These are phyloP conservation scores for Colletotrichum godetiae DNA, from an alignment of 2,329 filamentous ascomycete genomes.

Conservation along the genomic window DNA sequence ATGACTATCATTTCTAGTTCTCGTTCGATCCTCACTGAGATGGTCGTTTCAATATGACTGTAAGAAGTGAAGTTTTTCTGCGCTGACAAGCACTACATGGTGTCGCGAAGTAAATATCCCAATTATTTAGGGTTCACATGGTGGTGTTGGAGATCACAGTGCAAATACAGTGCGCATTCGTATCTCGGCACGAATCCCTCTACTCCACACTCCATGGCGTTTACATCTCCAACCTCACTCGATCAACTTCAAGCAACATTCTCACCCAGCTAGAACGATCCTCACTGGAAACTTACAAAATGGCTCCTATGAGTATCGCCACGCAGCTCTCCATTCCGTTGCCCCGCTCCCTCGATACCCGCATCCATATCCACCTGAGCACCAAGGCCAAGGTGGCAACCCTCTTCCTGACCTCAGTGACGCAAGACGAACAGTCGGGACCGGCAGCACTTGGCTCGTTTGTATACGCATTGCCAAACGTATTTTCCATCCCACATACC, in stretches of 20 bases:
- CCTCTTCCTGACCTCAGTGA: conserved; percentile 70
- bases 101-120: neutral
- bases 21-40: neutral
- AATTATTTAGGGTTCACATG: neutral
- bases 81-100: neutral
- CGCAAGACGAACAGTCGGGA: conserved; percentile 61
- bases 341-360: conserved; percentile 69
- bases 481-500: conserved; percentile 52
- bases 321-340: conserved; percentile 68
- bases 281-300: neutral
- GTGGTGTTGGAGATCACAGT: conserved; percentile 10
- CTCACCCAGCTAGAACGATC: neutral
- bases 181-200: neutral
- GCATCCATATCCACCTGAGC: conserved; percentile 70
- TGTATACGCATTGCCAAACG: conserved; percentile 93
- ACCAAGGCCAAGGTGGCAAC: conserved; percentile 67
- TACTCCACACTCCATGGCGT: conserved; percentile 10
- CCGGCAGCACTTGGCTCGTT: conserved; percentile 82
- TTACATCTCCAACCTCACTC: conserved; percentile 19
- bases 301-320: conserved; percentile 38
- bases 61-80: too few species aligned
- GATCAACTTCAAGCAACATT: neutral
- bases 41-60: too few species aligned
- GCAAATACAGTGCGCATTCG: neutral
- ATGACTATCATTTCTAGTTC: neutral